Base-by-base conservation (phyloP, 2,329 filamentous ascomycete genomes). In the Fusarium cicatricum region DNA sequence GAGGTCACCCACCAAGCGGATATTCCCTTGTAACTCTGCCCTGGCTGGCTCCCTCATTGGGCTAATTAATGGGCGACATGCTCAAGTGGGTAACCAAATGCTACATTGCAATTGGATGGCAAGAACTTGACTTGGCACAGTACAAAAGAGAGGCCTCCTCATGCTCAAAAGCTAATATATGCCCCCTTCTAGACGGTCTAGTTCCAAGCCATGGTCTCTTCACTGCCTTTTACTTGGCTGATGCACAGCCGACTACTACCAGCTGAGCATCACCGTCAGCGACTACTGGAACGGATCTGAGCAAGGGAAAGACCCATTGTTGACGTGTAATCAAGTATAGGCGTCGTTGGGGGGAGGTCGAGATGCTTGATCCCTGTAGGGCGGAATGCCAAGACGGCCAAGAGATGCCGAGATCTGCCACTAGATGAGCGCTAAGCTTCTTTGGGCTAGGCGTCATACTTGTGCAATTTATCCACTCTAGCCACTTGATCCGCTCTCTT, bases 341-440 rank as follows among this genome's bases (percentile, higher is more conserved):
- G 34, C 37, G 37, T 40, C 23, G 28, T 42, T 29, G n/a, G 14
- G 19, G 45, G 31, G 17, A 33, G 37, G 37, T 47, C 16, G 31
- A 16, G 31, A 59, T 43, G 44, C 32, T 32, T 48, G 39, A 33
- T 55, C 50, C 29, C 15, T 42, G 34, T 45, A 47, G 28, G 49
- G 19, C n/a, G 11, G 28, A 9, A 10, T 46, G 65, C 65, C 65
- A 68, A 68, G 65, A 45, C 65, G 65, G 65, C 58, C 52, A 52
- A 54, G 42, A 51, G 15, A 47, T 68, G 65, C 65, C 65, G 51
- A 54, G 65, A 68, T 68, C 65, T 46, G 33, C 17, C 61, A 32
- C 56, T 36, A 32, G 21, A 39, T 17, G 37, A 57, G 64, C 62
- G 61, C 60, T 58, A 61, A 64, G 62, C 60, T 38, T 43, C 11